Percentiles rank a stretch among this genome's conserved stretches.
phyloP scores from a whole-genome alignment of 768 basidiomycete species.

The Termitomyces titanicus region DNA sequence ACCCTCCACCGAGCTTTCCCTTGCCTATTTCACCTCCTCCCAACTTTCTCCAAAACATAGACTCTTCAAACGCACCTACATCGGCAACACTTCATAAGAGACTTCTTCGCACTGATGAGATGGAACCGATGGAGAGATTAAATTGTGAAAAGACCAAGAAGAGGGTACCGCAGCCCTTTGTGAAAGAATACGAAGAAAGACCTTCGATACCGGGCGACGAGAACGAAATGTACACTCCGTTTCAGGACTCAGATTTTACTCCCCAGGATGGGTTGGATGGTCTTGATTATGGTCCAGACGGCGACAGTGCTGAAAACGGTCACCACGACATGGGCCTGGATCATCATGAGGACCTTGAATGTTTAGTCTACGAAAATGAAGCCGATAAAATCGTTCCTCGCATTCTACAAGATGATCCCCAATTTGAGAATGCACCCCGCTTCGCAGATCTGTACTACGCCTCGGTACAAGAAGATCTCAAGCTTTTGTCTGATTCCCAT shows the following conservation, averaged over 20 bases:
- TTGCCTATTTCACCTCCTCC: background rate
- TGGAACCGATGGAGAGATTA: background rate
- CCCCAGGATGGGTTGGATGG: background rate
- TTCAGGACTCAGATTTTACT: background rate
- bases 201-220: background rate
- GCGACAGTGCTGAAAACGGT: background rate
- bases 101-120: background rate
- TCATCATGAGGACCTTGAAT: background rate
- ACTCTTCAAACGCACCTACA: background rate
- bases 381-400: slow-evolving; percentile 33
- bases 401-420: slow-evolving; percentile 25
- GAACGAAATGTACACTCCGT: background rate
- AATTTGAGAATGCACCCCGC: slow-evolving; percentile 24
- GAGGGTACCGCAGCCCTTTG: background rate
- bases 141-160: background rate
- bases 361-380: slow-evolving; percentile 12
- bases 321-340: background rate
- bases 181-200: background rate
- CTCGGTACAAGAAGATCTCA: slow-evolving; percentile 23
- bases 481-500: background rate
- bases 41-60: background rate
- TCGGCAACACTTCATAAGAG: background rate
- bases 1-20: background rate
- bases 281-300: background rate
- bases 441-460: slow-evolving; percentile 39